Conservation (phyloP, 2,329 filamentous ascomycete species). For the Ophiocordyceps robertsii region DNA sequence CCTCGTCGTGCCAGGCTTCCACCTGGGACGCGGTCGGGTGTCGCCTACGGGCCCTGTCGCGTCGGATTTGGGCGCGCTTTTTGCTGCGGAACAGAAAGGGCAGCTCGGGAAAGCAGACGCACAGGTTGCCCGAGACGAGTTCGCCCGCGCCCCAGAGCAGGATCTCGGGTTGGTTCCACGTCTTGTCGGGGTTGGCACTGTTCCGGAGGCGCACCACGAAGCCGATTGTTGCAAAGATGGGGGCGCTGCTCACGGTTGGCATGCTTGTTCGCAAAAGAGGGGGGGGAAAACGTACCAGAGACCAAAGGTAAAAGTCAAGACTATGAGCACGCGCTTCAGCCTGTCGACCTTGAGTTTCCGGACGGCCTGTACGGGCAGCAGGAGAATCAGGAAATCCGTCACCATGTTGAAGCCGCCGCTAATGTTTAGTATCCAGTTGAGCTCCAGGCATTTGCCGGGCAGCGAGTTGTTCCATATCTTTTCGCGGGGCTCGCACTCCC, state of each 20-base stretch:
- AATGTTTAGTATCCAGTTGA: background rate
- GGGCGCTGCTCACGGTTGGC: background rate
- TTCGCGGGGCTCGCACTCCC: background rate
- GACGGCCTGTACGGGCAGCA: background rate
- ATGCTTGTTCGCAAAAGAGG: background rate
- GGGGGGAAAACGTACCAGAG: background rate
- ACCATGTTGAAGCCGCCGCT: background rate
- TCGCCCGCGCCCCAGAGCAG: background rate
- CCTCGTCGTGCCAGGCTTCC: background rate
- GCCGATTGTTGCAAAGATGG: background rate
- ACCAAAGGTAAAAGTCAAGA: background rate
- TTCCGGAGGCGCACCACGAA: background rate
- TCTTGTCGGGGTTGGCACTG: background rate
- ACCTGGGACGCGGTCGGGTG: background rate
- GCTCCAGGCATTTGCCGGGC: background rate
- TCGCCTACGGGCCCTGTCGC: background rate
- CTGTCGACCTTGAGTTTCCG: background rate
- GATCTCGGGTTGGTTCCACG: background rate
- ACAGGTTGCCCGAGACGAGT: background rate
- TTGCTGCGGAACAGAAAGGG: background rate
- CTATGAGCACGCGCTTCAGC: background rate
- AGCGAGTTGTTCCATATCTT: background rate
- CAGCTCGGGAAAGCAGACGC: background rate
- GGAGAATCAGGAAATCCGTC: background rate
- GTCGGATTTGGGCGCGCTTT: background rate